Conservation (phyloP, 257 asterid species). For the Nicotiana tomentosiformis region DNA sequence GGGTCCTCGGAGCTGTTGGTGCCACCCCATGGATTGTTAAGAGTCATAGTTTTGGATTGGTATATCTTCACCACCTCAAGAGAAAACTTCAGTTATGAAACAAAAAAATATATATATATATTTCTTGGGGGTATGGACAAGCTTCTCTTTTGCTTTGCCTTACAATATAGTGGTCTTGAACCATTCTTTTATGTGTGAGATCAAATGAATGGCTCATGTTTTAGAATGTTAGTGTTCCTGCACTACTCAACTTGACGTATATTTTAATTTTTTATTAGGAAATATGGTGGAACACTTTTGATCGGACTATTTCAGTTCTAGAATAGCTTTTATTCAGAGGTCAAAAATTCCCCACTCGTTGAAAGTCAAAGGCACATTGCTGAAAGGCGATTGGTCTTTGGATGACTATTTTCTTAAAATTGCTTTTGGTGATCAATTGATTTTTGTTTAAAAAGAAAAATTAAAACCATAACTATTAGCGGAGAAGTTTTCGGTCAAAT, state of each 20-base stretch:
- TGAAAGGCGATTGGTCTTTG: not conserved
- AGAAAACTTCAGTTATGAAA: not conserved
- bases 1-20: not conserved
- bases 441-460: too few relatives aligned
- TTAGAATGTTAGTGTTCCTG: not conserved
- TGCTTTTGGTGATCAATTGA: not conserved
- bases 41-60: not conserved
- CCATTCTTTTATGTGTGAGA: not conserved
- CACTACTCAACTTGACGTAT: not conserved
- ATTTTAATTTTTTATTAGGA: not conserved
- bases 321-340: too few relatives aligned
- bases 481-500: not conserved
- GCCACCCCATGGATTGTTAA: slow-evolving; percentile 24
- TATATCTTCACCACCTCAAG: not conserved
- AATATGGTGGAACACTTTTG: not conserved
- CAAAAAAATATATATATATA: not conserved
- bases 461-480: not conserved
- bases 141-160: not conserved
- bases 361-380: too few relatives aligned
- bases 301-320: not conserved
- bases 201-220: not conserved
- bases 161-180: not conserved
- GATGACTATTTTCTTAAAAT: not conserved
- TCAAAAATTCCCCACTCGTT: too few relatives aligned
- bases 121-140: not conserved